phyloP scores from a whole-genome alignment of 225 moss, liverwort and hornwort species.

The Rhytidiadelphus loreus region DNA sequence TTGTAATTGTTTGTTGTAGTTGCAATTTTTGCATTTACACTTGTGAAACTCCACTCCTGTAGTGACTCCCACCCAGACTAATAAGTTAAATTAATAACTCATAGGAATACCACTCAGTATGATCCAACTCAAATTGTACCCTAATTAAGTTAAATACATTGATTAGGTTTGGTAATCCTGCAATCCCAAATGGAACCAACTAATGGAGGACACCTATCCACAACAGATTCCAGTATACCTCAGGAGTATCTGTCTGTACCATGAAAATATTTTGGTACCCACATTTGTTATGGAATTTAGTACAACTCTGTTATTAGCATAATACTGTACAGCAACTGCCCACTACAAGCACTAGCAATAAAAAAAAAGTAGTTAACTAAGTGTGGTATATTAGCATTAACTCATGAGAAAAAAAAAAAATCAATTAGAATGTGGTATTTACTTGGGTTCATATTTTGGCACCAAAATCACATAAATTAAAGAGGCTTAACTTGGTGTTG shows the following conservation, averaged over 20 bases:
- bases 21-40: neutral
- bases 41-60: neutral
- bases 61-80: neutral
- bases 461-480: neutral
- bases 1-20: neutral
- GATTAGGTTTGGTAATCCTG: neutral
- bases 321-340: neutral
- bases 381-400: neutral
- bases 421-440: neutral
- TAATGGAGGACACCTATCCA: neutral
- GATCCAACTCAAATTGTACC: neutral
- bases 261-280: neutral
- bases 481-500: neutral
- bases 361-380: neutral
- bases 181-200: neutral
- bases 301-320: neutral
- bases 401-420: neutral
- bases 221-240: neutral
- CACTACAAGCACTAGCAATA: neutral
- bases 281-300: neutral
- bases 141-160: neutral
- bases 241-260: constrained; percentile 17
- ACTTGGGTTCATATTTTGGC: neutral
- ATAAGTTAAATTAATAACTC: too few species aligned
- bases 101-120: neutral